These are phyloP conservation scores for Sonneratia alba DNA, from an alignment of 345 rosid genomes.

Conservation along the genomic window DNA sequence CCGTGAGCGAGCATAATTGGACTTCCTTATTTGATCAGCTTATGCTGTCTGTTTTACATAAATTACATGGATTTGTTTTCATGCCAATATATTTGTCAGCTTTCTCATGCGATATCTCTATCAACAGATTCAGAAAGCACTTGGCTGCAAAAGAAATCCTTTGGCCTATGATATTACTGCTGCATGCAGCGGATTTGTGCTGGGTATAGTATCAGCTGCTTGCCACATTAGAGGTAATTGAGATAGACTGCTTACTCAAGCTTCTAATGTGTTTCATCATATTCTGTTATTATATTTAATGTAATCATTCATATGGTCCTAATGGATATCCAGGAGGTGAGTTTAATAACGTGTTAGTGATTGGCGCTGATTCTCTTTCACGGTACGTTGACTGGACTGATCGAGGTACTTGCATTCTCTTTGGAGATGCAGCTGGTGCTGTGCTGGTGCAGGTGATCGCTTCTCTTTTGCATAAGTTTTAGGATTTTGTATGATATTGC, in stretches of 20 bases:
- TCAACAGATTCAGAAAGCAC: slow-evolving; percentile 68
- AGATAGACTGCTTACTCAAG: slow-evolving; percentile 7
- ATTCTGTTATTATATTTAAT: neutral
- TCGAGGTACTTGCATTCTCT: slow-evolving; percentile 83
- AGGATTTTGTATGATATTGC: neutral
- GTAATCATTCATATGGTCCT: neutral
- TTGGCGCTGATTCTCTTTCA: slow-evolving; percentile 87
- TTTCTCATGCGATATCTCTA: neutral
- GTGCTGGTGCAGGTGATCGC: slow-evolving; percentile 68
- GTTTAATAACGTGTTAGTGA: slow-evolving; percentile 73
- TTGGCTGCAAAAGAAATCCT: slow-evolving; percentile 83
- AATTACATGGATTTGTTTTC: neutral
- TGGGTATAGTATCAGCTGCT: slow-evolving; percentile 92
- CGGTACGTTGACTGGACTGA: slow-evolving; percentile 94
- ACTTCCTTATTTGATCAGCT: neutral
- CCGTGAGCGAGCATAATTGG: neutral
- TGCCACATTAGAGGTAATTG: slow-evolving; percentile 84
- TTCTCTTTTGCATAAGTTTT: neutral
- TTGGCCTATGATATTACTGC: slow-evolving; percentile 93
- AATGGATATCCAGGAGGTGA: slow-evolving; percentile 53
- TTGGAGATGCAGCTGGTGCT: slow-evolving; percentile 97
- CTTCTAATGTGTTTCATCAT: neutral
- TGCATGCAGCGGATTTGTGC: slow-evolving; percentile 87
- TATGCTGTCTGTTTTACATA: neutral
- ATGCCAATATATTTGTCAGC: neutral